Base-by-base conservation (phyloP, 352 stramenopile species). In the Pythium apleroticum region DNA sequence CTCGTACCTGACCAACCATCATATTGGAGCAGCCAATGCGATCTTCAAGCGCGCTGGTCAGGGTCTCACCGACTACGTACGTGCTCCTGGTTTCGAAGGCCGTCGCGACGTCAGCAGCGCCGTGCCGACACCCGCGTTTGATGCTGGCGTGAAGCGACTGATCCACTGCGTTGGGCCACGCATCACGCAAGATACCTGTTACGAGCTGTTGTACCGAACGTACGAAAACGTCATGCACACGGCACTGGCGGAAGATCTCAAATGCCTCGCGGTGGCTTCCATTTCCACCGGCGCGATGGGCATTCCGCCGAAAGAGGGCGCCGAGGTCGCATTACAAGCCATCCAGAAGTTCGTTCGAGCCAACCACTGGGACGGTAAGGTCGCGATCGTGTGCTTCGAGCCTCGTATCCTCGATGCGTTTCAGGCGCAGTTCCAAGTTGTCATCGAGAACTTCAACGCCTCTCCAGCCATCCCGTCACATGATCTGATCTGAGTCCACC, bases 101-200 rank as follows among this genome's bases (percentile, higher is more conserved):
- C 61, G 66, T 48, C 66, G 57, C 17, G n/a, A 68, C 33, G 64
- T 84, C 41, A 72, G 76, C 28, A 50, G 79, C 3, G 76, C 65
- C 2, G 61, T 80, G 22, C 67, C 58, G 1, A 89, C 81, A 0
- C 81, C 81, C 2, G 79, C 66, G 1, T 89, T 89, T 63, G 66
- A 77, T 46, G 64, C 76, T 17, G 79, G 77, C 24, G 79, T 89
- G 5, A 65, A 76, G 24, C 77, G 78, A 33, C 73, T 90, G 15
- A 85, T 90, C 55, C 81, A 89, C 49, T 83, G 74, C 45, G 73
- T 86, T 14, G 79, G 79, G 12, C 81, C 81, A 25, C 79, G 70
- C n/a, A 53, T 60, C 39, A 68, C 67, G 8, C 74, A 78, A 43
- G 15, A 55, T 11, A 52, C 67, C 15, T 74, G 64, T 49, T 66